A percentile compares a stretch with the other conserved stretches of the same genome.
Conservation (phyloP, 2,329 filamentous ascomycete species). For the Aspergillus sp. region DNA sequence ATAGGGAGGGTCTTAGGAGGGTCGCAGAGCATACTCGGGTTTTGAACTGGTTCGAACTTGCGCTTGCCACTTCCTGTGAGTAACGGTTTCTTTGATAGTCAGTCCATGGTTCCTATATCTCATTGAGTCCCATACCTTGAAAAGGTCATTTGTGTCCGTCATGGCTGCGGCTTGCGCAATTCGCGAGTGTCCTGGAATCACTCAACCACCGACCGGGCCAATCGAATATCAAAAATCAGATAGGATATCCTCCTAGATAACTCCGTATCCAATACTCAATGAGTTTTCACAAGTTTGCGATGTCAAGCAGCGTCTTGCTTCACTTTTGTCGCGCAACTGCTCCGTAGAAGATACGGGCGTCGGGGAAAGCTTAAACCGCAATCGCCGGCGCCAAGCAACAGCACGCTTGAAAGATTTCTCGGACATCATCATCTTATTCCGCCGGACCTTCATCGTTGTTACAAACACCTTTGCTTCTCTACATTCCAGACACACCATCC, state of each 20-base stretch:
- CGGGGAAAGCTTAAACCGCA: constrained; percentile 28
- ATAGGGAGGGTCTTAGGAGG: background rate
- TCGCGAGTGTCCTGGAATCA: background rate
- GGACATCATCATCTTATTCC: constrained; percentile 4
- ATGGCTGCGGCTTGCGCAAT: constrained; percentile 33
- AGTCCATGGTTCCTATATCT: constrained; percentile 6
- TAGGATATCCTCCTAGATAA: too few species aligned
- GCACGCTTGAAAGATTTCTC: constrained; percentile 29
- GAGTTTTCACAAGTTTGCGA: too few species aligned
- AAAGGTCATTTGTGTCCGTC: constrained; percentile 60
- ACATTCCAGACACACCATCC: background rate
- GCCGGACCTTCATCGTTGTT: background rate
- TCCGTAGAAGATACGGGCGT: constrained; percentile 20
- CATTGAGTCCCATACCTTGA: constrained; percentile 40
- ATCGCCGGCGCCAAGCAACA: constrained; percentile 20
- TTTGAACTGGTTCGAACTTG: constrained; percentile 53
- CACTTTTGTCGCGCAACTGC: constrained; percentile 8
- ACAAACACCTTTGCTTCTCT: constrained; percentile 2
- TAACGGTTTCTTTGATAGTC: constrained; percentile 41
- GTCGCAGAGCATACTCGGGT: constrained; percentile 41
- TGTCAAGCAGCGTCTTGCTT: too few species aligned
- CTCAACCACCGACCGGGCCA: constrained; percentile 3
- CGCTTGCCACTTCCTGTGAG: constrained; percentile 48
- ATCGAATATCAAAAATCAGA: too few species aligned
- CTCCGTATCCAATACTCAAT: too few species aligned